A percentile compares a stretch with the other conserved stretches of the same genome.
Conservation (phyloP, 768 basidiomycete species). For the Termitomyces sp. region DNA sequence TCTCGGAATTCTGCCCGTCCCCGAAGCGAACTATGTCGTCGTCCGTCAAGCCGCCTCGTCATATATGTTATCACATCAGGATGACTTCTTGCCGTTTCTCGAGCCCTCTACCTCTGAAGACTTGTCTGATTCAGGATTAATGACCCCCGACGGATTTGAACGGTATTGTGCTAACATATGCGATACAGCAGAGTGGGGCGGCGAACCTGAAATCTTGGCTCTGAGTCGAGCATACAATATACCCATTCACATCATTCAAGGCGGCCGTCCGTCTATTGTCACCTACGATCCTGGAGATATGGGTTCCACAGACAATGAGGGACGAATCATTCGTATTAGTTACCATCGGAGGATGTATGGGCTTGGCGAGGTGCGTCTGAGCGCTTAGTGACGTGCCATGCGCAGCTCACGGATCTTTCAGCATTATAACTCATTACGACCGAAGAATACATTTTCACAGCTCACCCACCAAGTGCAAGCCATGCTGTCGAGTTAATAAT, state of each 20-base stretch:
- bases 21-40: conserved; percentile 51
- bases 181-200: conserved; percentile 91
- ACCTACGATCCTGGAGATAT: conserved; percentile 58
- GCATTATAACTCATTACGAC: conserved; percentile 88
- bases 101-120: conserved; percentile 72
- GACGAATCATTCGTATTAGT: conserved; percentile 63
- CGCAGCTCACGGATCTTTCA: conserved; percentile 22
- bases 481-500: conserved; percentile 17
- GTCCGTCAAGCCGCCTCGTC: conserved; percentile 67
- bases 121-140: conserved; percentile 60
- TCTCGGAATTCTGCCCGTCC: conserved; percentile 57
- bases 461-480: conserved; percentile 21
- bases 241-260: conserved; percentile 90
- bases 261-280: conserved; percentile 75
- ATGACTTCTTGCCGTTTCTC: conserved; percentile 92
- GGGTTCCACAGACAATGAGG: conserved; percentile 20
- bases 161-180: conserved; percentile 75
- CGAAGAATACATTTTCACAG: conserved; percentile 29
- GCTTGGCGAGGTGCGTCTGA: conserved; percentile 76
- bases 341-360: conserved; percentile 95
- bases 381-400: neutral
- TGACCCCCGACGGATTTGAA: conserved; percentile 59
- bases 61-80: conserved; percentile 77
- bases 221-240: conserved; percentile 74
- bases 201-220: conserved; percentile 94